Evolutionary conservation across 2,329 filamentous ascomycete species (phyloP), one percentile per base, ranked within the genome.

Genomic region (Rhynchosporium agropyri): DNA sequence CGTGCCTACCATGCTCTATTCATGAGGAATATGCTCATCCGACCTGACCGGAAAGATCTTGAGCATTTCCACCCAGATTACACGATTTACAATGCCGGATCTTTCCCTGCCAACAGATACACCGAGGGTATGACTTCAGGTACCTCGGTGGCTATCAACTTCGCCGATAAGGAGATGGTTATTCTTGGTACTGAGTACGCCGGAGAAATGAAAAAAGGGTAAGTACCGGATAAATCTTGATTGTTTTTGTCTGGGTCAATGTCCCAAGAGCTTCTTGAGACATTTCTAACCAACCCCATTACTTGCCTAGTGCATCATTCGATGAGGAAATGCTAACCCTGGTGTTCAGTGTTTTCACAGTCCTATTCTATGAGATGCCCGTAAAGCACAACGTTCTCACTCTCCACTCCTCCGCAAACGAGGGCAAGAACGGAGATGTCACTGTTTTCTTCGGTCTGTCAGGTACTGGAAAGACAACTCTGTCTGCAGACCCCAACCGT

Each of bases 21-120:
- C 88, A 99, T 99, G 95, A 91, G 93, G 77, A 99, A 99, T 85
- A 99, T 99, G 95, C 90, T 99, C 76, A 99, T 99, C 83, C 90
- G 95, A 72, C 95, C 95, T 68, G 83, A 88, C 59, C 86, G 86
- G 68, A 91, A 96, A 80, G 93, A 99, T 83, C 89, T 99, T 61
- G 90, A 97, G 82, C 87, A 92, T 81, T 99, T 99, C 87, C 91
- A 97, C 79, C 95, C 95, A 73, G 94, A 99, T 84, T 99, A 99
- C 84, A 94, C 94, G 74, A 98, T 99, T 82, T 99, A 99, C 89
- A 99, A 99, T 78, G 95, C 93, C 67, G 95, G 95, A 71, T 91
- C 91, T 67, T 99, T 99, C 90, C 95, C 95, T 53, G 95, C 95
- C 76, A 99, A 99, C 84, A 89, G 94, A 79, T 99, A 89, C 81